Percentiles rank a stretch among this genome's conserved stretches.
phyloP scores from a whole-genome alignment of 805 yeast genomes.

The Lachancea dasiensis region DNA sequence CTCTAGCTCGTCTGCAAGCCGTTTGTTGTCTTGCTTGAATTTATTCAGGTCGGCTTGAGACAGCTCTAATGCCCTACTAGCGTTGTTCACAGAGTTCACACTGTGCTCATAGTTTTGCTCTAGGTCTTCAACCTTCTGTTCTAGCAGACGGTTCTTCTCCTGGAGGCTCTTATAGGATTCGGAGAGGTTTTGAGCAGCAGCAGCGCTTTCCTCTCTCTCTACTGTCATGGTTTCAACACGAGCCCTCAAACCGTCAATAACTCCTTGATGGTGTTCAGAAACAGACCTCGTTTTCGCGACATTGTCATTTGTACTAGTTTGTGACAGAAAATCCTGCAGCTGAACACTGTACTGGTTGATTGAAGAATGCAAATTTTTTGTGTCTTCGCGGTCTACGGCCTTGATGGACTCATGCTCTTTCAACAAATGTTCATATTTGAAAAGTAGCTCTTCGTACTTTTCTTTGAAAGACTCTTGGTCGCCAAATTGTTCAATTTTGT shows the following conservation, averaged over 20 bases:
- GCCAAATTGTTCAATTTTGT: slow-evolving; percentile 39
- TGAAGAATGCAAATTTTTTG: slow-evolving; percentile 29
- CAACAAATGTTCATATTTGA: slow-evolving; percentile 39
- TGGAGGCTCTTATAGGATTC: neutral
- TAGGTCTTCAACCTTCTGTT: slow-evolving; percentile 33
- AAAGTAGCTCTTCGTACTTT: slow-evolving; percentile 43
- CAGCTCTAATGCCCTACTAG: slow-evolving; percentile 65
- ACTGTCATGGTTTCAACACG: slow-evolving; percentile 52
- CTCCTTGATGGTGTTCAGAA: slow-evolving; percentile 3
- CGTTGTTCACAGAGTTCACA: slow-evolving; percentile 62
- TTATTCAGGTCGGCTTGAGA: slow-evolving; percentile 67
- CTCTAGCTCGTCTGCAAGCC: slow-evolving; percentile 59
- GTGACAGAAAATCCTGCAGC: slow-evolving; percentile 25
- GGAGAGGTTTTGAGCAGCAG: slow-evolving; percentile 29
- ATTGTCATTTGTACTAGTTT: slow-evolving; percentile 19
- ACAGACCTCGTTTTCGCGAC: slow-evolving; percentile 4
- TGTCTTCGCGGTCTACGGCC: slow-evolving; percentile 33
- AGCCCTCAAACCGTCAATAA: slow-evolving; percentile 40
- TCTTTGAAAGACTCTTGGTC: slow-evolving; percentile 41
- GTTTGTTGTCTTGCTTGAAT: slow-evolving; percentile 50
- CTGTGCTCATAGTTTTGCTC: slow-evolving; percentile 71
- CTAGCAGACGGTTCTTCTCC: slow-evolving; percentile 14
- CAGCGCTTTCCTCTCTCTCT: slow-evolving; percentile 40
- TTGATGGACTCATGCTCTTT: slow-evolving; percentile 41
- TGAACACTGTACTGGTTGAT: slow-evolving; percentile 25